These are phyloP conservation scores for Fusarium albidum DNA, from an alignment of 2,329 filamentous ascomycete genomes.

Conservation along the genomic window DNA sequence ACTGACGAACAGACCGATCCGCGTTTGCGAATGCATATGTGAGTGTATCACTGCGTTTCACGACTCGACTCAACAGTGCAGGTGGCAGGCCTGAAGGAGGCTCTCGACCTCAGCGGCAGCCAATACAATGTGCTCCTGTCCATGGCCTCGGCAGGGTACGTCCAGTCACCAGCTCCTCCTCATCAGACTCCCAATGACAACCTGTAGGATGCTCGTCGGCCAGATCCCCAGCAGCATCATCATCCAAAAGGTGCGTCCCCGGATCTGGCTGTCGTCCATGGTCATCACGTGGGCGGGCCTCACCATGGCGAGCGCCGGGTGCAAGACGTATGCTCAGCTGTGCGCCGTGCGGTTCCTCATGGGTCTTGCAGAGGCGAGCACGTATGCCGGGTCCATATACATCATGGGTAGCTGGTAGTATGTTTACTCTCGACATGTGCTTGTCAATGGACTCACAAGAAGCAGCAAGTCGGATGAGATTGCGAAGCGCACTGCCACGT, in stretches of 20 bases:
- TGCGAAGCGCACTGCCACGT: slow-evolving; percentile 66
- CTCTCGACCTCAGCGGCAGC: slow-evolving; percentile 52
- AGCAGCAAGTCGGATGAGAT: slow-evolving; percentile 57
- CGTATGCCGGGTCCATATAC: slow-evolving; percentile 45
- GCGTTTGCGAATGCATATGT: slow-evolving; percentile 33
- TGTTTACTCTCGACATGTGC: fast-evolving
- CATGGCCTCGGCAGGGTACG: slow-evolving; percentile 43
- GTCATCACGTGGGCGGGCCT: slow-evolving; percentile 67
- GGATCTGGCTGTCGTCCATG: slow-evolving; percentile 66
- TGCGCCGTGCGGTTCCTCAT: slow-evolving; percentile 40
- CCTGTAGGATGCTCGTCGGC: slow-evolving; percentile 52
- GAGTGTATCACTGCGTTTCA: fast-evolving
- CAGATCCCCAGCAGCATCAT: slow-evolving; percentile 66
- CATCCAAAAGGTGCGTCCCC: slow-evolving; percentile 66
- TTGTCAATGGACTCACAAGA: fast-evolving
- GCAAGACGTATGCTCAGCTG: slow-evolving; percentile 42
- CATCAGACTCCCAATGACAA: not conserved
- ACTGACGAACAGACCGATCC: slow-evolving; percentile 7
- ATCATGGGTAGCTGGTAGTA: slow-evolving; percentile 59
- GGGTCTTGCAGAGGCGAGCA: slow-evolving; percentile 40
- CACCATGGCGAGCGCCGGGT: slow-evolving; percentile 51
- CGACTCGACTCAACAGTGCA: not conserved
- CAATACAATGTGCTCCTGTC: slow-evolving; percentile 44
- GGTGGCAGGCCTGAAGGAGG: slow-evolving; percentile 54
- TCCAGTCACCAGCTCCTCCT: fast-evolving